A percentile compares a stretch with the other conserved stretches of the same genome.
Evolutionary conservation across 257 asterid species (phyloP).

Genomic region (Anisodus tanguticus): DNA sequence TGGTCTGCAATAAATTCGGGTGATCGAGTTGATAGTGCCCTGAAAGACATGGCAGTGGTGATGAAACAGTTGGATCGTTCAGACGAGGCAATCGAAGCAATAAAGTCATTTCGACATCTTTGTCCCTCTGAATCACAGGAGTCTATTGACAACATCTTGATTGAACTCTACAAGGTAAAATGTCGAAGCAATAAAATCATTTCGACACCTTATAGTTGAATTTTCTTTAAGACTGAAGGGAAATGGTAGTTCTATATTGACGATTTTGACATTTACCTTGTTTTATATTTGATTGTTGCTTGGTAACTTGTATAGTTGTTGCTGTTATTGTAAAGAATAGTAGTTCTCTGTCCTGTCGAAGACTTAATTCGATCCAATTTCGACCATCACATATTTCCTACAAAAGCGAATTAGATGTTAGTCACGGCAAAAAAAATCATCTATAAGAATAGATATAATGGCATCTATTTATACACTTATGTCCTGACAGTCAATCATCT

Average conservation of each 20-base stretch:
- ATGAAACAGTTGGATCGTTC: slow-evolving; percentile 86
- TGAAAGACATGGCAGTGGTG: slow-evolving; percentile 96
- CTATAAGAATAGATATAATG: too few relatives aligned
- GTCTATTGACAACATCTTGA: slow-evolving; percentile 80
- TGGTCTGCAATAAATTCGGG: slow-evolving; percentile 97
- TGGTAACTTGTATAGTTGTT: neutral
- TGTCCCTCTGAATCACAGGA: slow-evolving; percentile 83
- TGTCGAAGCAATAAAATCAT: slow-evolving; percentile 85
- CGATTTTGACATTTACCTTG: too few relatives aligned
- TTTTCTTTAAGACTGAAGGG: too few relatives aligned
- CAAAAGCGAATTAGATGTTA: neutral
- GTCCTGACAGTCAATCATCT: neutral
- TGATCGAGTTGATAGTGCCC: slow-evolving; percentile 90
- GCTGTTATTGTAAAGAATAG: neutral
- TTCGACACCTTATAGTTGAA: slow-evolving; percentile 61
- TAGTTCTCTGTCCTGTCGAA: slow-evolving; percentile 46
- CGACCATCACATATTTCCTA: neutral
- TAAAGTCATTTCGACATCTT: slow-evolving; percentile 91
- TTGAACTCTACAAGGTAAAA: slow-evolving; percentile 78
- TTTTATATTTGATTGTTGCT: too few relatives aligned
- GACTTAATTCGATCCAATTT: neutral
- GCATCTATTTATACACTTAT: too few relatives aligned
- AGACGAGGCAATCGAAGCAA: slow-evolving; percentile 95
- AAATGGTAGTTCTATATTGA: too few relatives aligned
- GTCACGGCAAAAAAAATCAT: neutral